Base-by-base conservation (phyloP, 2,329 filamentous ascomycete species). In the Aulographum hederae region DNA sequence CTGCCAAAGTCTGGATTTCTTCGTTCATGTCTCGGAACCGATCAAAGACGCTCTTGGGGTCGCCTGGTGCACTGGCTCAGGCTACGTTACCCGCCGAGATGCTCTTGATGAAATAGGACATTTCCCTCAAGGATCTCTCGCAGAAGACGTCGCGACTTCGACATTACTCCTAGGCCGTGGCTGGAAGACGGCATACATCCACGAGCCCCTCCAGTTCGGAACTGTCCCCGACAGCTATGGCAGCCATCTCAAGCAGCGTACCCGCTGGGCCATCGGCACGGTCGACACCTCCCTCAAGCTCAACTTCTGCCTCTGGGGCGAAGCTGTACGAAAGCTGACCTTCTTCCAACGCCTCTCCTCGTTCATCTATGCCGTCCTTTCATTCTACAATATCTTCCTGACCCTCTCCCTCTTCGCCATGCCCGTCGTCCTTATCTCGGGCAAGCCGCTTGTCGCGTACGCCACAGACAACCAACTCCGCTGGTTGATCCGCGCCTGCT, bases 51-150 rank as follows among this genome's bases (percentile, higher is more conserved):
- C 51, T 1, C 45, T 55, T 18, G 54, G 52, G 48, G 64, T 68
- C 4, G 68, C 68, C n/a, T 70, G 68, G 61, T 73, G 68, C 41
- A 69, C 66, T n/a, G 70, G 71, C 4, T 73, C 69, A 4, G 71
- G 71, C 5, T 75, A 71, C 39, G 52, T 69, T 4, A 59, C 64
- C 18, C 65, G 69, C 3, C 65, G 69, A n/a, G 50, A 60, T 32
- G 70, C 71, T 4, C 53, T 76, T 3, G 63, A 69, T 13, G 57
- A 65, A 14, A 72, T 75, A 37, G 70, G 68, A 40, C 67, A 69
- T 40, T 74, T 71, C 38, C 70, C 69, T 0, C 57, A 65, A 1
- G 67, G 62, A 11, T 70, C 66, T 4, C 50, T 74, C 5, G 63
- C 67, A 4, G 71, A 76, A 44, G 71, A 76, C 42, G 61, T 69